A percentile compares a stretch with the other conserved stretches of the same genome.
Evolutionary conservation across 805 yeast genomes (phyloP).

Genomic region (Yarrowia bubula): DNA sequence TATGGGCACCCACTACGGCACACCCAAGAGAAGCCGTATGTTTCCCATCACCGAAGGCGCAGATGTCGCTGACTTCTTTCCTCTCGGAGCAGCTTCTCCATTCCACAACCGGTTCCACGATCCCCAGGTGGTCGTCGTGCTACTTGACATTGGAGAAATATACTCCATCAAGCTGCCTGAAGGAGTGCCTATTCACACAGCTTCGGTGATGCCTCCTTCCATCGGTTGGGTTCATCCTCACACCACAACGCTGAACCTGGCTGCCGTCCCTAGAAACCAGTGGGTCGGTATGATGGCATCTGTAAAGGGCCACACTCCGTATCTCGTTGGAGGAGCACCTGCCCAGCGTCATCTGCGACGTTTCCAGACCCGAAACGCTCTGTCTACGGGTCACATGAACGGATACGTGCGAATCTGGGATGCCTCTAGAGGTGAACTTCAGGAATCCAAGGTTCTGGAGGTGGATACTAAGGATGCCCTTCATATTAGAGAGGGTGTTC

Average conservation of each 20-base stretch:
- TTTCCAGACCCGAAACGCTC: constrained; percentile 52
- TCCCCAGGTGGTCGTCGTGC: constrained; percentile 61
- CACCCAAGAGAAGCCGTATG: constrained; percentile 54
- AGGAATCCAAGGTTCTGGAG: constrained; percentile 57
- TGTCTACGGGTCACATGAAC: constrained; percentile 79
- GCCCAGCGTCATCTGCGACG: constrained; percentile 49
- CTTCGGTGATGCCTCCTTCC: constrained; percentile 74
- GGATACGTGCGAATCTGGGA: constrained; percentile 83
- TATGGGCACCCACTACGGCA: constrained; percentile 74
- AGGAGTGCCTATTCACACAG: constrained; percentile 51
- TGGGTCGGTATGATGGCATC: constrained; percentile 80
- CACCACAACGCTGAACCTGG: constrained; percentile 54
- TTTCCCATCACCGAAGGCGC: constrained; percentile 52
- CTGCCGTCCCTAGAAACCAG: constrained; percentile 57
- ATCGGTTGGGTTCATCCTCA: constrained; percentile 76
- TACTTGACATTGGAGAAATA: constrained; percentile 63
- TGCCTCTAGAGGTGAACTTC: constrained; percentile 71
- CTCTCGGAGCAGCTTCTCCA: constrained; percentile 64
- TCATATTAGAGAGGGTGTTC: constrained; percentile 41
- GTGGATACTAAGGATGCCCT: constrained; percentile 54
- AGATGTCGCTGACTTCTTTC: constrained; percentile 49
- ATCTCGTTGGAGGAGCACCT: constrained; percentile 81
- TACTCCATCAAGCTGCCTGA: constrained; percentile 59
- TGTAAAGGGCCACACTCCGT: constrained; percentile 40
- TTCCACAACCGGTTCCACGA: constrained; percentile 77